Evolutionary conservation across 495 filamentous ascomycete genomes (phyloP).

Genomic region (Tuber umbilicatum): DNA sequence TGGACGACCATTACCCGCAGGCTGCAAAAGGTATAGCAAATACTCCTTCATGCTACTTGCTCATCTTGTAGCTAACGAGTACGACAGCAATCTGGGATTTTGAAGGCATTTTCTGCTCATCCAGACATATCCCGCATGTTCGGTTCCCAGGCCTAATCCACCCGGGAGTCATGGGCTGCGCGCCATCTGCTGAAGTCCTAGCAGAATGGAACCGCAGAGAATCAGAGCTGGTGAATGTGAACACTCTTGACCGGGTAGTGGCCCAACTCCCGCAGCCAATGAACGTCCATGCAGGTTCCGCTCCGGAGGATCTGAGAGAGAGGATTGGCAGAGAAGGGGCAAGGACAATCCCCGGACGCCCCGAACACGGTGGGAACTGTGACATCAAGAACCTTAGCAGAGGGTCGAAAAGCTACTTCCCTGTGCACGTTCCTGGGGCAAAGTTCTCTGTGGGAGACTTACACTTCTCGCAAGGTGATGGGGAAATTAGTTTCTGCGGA

Average conservation of each 20-base stretch:
- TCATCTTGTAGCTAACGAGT: constrained; percentile 55
- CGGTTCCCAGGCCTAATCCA: constrained; percentile 90
- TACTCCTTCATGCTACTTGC: neutral
- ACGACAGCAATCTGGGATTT: constrained; percentile 88
- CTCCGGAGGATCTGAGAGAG: constrained; percentile 54
- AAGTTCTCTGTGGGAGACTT: constrained; percentile 91
- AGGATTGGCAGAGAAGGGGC: constrained; percentile 85
- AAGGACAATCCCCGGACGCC: constrained; percentile 73
- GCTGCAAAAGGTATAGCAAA: constrained; percentile 33
- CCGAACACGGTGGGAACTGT: constrained; percentile 56
- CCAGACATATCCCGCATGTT: constrained; percentile 81
- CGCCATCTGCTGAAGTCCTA: constrained; percentile 64
- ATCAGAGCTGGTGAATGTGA: constrained; percentile 61
- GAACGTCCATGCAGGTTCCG: constrained; percentile 66
- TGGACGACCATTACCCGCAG: constrained; percentile 78
- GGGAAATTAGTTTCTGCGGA: constrained; percentile 92
- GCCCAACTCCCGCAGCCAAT: constrained; percentile 68
- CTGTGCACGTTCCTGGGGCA: constrained; percentile 76
- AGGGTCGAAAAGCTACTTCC: constrained; percentile 83
- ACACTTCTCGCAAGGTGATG: constrained; percentile 86
- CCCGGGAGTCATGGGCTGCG: constrained; percentile 87
- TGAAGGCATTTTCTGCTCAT: constrained; percentile 87
- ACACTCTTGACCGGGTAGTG: constrained; percentile 62
- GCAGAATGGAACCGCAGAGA: constrained; percentile 68
- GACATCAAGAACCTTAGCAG: constrained; percentile 89